Base-by-base conservation (phyloP, 2,329 filamentous ascomycete genomes). In the Teratosphaeriaceae sp. region DNA sequence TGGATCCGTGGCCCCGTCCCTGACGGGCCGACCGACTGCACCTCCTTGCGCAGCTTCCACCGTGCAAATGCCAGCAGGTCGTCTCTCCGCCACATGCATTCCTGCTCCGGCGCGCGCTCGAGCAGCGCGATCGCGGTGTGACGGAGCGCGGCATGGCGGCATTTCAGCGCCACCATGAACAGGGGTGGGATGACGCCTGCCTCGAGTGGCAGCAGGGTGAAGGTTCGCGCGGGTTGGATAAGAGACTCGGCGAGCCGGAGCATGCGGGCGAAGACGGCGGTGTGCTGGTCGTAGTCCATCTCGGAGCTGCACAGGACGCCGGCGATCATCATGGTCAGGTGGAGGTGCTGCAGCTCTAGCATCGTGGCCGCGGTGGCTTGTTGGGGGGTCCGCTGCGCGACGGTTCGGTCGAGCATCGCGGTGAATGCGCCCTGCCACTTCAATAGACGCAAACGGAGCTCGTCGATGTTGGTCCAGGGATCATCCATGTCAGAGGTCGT, bases 61-160 rank as follows among this genome's bases (percentile, higher is more conserved):
- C 11, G 13, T 20, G 38, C 38, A 13, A 41, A 19, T 8, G 38
- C 38, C 3, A 41, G 3, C n/a, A 24, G 26, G 15, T 22, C 16
- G 19, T 41, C 38, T 6, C 38, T 26, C 9, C 21, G 38, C 38
- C 38, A 41, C 26, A 41, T 41, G n/a, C 38, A 26, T 19, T 41
- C 38, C 19, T 41, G 38, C 19, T 41, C 38, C 3, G 38, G 38
- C 29, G 38, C 38, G 18, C 13, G 24, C 11, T 12, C 16, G 26
- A 41, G 21, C 29, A 41, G 27, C 4, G n/a, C 5, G n/a, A 41
- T 23, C 5, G 38, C 38, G 12, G 15, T 41, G 7, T 20, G 8
- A 19, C 38, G 38, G 9, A 41, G 15, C 18, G 13, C 26, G 4
- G 23, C 12, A n/a, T 34, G 15, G 26, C 38, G 38, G 16, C 38